Evolutionary conservation across 2,329 filamentous ascomycete species (phyloP).

Genomic region (Talaromyces sp.): DNA sequence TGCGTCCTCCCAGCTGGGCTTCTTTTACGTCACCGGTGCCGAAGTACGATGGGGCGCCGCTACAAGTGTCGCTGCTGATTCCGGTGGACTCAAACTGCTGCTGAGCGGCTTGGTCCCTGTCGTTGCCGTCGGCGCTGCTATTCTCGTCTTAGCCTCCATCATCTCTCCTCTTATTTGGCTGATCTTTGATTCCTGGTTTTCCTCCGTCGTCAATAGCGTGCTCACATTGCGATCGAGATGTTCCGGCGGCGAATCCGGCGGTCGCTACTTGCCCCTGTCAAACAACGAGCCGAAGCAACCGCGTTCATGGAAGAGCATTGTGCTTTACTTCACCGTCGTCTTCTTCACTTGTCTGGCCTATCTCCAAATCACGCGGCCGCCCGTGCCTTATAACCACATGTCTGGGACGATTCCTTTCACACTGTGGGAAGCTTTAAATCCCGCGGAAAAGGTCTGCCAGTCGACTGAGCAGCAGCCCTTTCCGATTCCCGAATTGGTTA

Average conservation of each 20-base stretch:
- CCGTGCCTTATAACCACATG: constrained; percentile 27
- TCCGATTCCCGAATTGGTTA: constrained; percentile 21
- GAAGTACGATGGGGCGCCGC: constrained; percentile 29
- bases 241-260: constrained; percentile 10
- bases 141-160: constrained; percentile 20
- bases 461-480: constrained; percentile 17
- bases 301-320: neutral
- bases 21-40: constrained; percentile 28
- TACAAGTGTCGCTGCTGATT: constrained; percentile 23
- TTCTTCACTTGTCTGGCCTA: neutral
- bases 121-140: constrained; percentile 15
- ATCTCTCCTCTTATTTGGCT: constrained; percentile 17
- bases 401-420: constrained; percentile 26
- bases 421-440: constrained; percentile 18
- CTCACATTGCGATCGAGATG: neutral
- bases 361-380: constrained; percentile 21
- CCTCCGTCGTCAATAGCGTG: constrained; percentile 15
- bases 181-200: constrained; percentile 20
- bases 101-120: constrained; percentile 27
- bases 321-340: neutral
- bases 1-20: constrained; percentile 25
- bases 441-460: neutral
- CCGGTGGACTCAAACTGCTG: constrained; percentile 25
- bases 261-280: constrained; percentile 12
- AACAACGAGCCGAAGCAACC: constrained; percentile 4